These are phyloP conservation scores for Hypoxylon sp. DNA, from an alignment of 2,329 filamentous ascomycete genomes.

Conservation along the genomic window DNA sequence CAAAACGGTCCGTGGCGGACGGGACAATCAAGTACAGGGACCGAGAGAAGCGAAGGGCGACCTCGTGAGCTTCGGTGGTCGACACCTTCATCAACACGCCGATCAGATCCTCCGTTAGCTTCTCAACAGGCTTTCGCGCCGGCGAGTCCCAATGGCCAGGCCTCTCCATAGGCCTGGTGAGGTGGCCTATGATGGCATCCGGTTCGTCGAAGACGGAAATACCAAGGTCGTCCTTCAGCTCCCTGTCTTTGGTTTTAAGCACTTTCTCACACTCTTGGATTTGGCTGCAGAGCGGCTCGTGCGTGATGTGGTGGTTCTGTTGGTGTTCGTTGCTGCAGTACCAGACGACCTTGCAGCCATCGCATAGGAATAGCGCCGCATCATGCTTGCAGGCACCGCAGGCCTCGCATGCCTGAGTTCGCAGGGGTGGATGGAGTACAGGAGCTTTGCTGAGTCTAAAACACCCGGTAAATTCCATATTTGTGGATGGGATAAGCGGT, in stretches of 20 bases:
- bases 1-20: neutral
- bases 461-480: too few relatives aligned
- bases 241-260: neutral
- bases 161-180: too few relatives aligned
- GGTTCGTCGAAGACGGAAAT: neutral
- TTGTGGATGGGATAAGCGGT: too few relatives aligned
- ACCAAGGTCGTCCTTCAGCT: neutral
- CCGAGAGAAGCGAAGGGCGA: neutral
- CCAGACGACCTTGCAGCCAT: neutral
- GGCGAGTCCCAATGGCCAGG: too few relatives aligned
- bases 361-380: neutral
- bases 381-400: neutral
- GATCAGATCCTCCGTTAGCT: neutral
- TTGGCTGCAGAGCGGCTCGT: neutral
- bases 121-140: too few relatives aligned
- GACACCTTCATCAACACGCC: neutral
- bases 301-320: neutral
- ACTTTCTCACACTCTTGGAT: neutral
- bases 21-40: neutral
- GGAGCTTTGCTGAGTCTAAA: too few relatives aligned
- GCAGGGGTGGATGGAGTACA: too few relatives aligned
- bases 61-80: neutral
- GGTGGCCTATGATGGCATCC: too few relatives aligned
- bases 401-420: neutral
- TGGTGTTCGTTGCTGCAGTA: neutral